Conservation (phyloP, 164 flowering plant genomes). For the Piper betle region DNA sequence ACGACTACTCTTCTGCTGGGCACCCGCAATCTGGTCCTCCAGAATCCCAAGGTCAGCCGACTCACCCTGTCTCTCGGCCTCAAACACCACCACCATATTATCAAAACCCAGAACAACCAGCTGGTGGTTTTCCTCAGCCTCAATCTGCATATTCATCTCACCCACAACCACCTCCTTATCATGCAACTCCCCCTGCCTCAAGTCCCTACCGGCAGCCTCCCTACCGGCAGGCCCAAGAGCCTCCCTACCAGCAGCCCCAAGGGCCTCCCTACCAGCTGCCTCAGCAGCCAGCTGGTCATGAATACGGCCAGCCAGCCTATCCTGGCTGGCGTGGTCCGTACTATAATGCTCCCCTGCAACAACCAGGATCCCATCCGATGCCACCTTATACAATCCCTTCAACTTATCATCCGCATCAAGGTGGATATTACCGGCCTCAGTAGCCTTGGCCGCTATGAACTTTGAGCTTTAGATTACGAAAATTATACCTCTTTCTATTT, state of each 20-base stretch:
- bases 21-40: conserved; percentile 27
- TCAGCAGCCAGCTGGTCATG: conserved; percentile 43
- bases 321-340: conserved; percentile 93
- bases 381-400: conserved; percentile 65
- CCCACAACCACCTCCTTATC: conserved; percentile 41
- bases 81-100: conserved; percentile 39
- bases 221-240: too few relatives aligned
- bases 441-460: conserved; percentile 2
- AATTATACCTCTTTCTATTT: neutral
- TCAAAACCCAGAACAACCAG: conserved; percentile 48
- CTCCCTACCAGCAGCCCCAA: conserved; percentile 10
- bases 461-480: neutral
- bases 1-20: conserved; percentile 41
- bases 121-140: conserved; percentile 34
- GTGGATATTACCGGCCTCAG: conserved; percentile 66
- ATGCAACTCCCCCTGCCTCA: conserved; percentile 22
- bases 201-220: conserved; percentile 37
- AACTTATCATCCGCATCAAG: conserved; percentile 65
- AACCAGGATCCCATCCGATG: conserved; percentile 56
- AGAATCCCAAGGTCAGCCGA: conserved; percentile 29
- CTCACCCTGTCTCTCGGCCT: conserved; percentile 21
- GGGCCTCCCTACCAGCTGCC: neutral
- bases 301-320: conserved; percentile 90
- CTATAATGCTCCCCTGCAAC: conserved; percentile 63
- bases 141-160: conserved; percentile 44